Evolutionary conservation across 1,139 yeast genomes (phyloP).

Genomic region (Yamadazyma dushanensis): DNA sequence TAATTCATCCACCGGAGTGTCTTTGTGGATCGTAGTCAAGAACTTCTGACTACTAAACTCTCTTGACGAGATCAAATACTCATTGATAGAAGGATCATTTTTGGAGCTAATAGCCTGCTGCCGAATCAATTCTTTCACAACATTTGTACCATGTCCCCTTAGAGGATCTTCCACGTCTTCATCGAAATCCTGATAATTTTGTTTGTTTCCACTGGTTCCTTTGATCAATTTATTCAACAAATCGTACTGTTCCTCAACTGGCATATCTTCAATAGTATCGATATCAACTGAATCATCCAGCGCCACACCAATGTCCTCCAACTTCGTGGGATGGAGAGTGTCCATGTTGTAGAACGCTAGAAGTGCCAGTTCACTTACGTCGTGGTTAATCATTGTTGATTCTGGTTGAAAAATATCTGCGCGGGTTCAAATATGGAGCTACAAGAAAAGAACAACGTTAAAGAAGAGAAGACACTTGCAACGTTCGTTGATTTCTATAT

Average conservation of each 20-base stretch:
- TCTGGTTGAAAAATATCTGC: not conserved
- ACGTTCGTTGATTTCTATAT: no score
- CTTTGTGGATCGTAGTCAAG: slow-evolving; percentile 67
- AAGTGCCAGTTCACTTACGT: slow-evolving; percentile 21
- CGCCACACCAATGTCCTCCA: slow-evolving; percentile 22
- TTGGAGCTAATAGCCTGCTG: slow-evolving; percentile 38
- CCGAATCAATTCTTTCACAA: slow-evolving; percentile 43
- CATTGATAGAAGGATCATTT: slow-evolving; percentile 43
- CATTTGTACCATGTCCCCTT: slow-evolving; percentile 46
- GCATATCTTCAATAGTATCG: slow-evolving; percentile 23
- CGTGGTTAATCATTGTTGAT: slow-evolving; percentile 27
- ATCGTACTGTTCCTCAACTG: slow-evolving; percentile 31
- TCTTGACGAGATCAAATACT: slow-evolving; percentile 70
- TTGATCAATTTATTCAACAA: slow-evolving; percentile 28
- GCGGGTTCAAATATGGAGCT: no score
- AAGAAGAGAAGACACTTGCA: no score
- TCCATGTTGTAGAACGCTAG: slow-evolving; percentile 26
- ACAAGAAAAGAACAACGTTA: no score
- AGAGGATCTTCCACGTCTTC: slow-evolving; percentile 53
- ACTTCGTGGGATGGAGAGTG: slow-evolving; percentile 24
- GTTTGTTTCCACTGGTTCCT: slow-evolving; percentile 7
- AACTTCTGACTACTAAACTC: slow-evolving; percentile 71
- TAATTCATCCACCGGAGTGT: slow-evolving; percentile 67
- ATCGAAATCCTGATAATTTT: slow-evolving; percentile 11
- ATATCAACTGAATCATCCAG: slow-evolving; percentile 22